phyloP scores from a whole-genome alignment of 2,329 filamentous ascomycete genomes.

The Didymella exigua region DNA sequence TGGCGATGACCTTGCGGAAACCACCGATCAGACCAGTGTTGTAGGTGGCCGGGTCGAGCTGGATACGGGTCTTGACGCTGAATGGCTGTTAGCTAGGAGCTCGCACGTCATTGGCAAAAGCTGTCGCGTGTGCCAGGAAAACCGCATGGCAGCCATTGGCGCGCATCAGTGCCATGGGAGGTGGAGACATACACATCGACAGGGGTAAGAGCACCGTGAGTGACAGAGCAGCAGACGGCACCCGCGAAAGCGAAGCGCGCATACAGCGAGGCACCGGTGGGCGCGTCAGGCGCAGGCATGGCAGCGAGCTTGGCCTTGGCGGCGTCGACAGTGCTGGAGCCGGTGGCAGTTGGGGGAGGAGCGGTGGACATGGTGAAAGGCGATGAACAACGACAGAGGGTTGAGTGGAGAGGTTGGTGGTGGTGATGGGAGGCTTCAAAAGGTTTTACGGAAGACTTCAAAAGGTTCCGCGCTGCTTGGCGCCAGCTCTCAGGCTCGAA shows the following conservation, averaged over 20 bases:
- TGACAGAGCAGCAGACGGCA: conserved; percentile 97
- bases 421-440: conserved; percentile 16
- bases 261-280: conserved; percentile 76
- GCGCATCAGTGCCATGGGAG: conserved; percentile 4
- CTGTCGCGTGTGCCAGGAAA: conserved; percentile 19
- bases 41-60: conserved; percentile 88
- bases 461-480: conserved; percentile 12
- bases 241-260: conserved; percentile 95
- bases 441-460: neutral
- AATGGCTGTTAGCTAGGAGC: conserved; percentile 26
- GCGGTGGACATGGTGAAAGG: conserved; percentile 35
- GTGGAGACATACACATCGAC: conserved; percentile 91
- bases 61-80: conserved; percentile 94
- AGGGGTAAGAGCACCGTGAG: conserved; percentile 94
- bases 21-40: conserved; percentile 86
- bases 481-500: conserved; percentile 8
- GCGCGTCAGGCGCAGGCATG: conserved; percentile 56
- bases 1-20: conserved; percentile 78
- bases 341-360: conserved; percentile 55
- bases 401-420: conserved; percentile 38
- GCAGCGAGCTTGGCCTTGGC: conserved; percentile 56
- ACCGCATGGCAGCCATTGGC: conserved; percentile 37
- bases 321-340: conserved; percentile 60
- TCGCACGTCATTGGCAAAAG: conserved; percentile 24
- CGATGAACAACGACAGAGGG: conserved; percentile 23